Base-by-base conservation (phyloP, 345 rosid genomes). In the Euphorbia pulcherrima region DNA sequence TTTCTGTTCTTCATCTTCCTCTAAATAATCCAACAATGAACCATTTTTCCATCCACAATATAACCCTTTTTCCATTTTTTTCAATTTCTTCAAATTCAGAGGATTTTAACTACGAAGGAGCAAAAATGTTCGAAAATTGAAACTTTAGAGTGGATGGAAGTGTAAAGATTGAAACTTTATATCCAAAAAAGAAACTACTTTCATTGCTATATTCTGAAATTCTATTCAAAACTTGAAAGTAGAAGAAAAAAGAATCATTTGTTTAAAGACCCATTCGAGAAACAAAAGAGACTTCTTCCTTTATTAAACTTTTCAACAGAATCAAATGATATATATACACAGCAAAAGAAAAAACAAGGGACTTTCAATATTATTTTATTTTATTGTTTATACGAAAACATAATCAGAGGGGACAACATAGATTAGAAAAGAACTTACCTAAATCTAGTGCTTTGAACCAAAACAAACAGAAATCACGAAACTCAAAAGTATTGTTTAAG, bases 41-140 rank as follows among this genome's bases (percentile, higher is more conserved):
- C 70, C 75, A 47, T 65, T 70, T 60, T 81, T 81, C 84, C 87
- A 74, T 62, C 72, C 78, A 58, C 83, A 74, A 74, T 76, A 72
- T 66, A 74, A 52, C 75, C 81, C 93, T 68, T 74, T 77, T 4
- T 83, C 89, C 98, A 93, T 87, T 56, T 2, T 69, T 58, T 69
- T 21, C 62, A 26, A 60, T 35, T 50, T 40, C 55, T 70, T 14
- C 37, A 21, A 24, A 6, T 27, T 6, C 17, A 64, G 39, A 28
- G 17, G 13, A 47, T 20, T 0, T 26, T 6, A 48, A 48, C 1
- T 35, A 14, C 23, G 37, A 27, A 66, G 27, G 35, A 37, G 23
- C 33, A 6, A 35, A 30, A 16, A 29, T n/a, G 3, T 4, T 30
- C 18, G n/a, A 65, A 12, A 41, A 10, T 17, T 12, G 2, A 18